Percentiles rank a stretch among this genome's conserved stretches.
These are phyloP conservation scores for Malassezia furfur DNA, from an alignment of 1,284 basidiomycete genomes.

Conservation along the genomic window DNA sequence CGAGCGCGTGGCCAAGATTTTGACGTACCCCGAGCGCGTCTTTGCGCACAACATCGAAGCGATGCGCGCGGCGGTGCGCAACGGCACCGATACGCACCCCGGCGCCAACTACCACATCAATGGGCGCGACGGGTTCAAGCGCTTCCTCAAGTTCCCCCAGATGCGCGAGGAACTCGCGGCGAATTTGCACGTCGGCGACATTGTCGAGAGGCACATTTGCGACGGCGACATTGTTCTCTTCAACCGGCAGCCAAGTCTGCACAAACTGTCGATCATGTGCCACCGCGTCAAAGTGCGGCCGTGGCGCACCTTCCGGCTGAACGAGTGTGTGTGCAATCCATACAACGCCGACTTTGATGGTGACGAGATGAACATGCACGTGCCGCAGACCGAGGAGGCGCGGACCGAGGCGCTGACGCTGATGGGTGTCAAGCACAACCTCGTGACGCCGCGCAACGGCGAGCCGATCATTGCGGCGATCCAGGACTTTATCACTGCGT, in stretches of 20 bases:
- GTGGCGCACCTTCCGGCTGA: constrained; percentile 92
- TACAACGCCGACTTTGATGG: constrained; percentile 99
- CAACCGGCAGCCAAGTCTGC: constrained; percentile 96
- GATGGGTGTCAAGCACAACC: constrained; percentile 95
- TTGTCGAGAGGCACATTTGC: constrained; percentile 84
- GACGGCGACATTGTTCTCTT: constrained; percentile 97
- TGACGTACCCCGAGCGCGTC: constrained; percentile 94
- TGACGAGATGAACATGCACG: constrained; percentile 98
- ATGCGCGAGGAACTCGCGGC: constrained; percentile 55
- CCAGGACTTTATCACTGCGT: constrained; percentile 53
- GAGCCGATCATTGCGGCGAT: constrained; percentile 47
- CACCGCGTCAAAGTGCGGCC: constrained; percentile 91
- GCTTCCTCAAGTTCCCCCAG: constrained; percentile 42
- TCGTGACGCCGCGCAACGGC: constrained; percentile 59
- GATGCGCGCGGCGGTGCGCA: constrained; percentile 69
- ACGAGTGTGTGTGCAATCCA: constrained; percentile 98
- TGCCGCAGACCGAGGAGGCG: constrained; percentile 97
- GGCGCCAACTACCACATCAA: constrained; percentile 80
- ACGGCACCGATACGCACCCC: constrained; percentile 84
- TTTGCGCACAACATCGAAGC: constrained; percentile 79
- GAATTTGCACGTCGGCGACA: constrained; percentile 68
- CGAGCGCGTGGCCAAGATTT: constrained; percentile 84
- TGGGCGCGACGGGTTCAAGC: constrained; percentile 68
- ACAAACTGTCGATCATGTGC: constrained; percentile 76
- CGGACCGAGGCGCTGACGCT: constrained; percentile 92